Conservation (phyloP, 352 stramenopile genomes). For the Blastocystis hominis region DNA sequence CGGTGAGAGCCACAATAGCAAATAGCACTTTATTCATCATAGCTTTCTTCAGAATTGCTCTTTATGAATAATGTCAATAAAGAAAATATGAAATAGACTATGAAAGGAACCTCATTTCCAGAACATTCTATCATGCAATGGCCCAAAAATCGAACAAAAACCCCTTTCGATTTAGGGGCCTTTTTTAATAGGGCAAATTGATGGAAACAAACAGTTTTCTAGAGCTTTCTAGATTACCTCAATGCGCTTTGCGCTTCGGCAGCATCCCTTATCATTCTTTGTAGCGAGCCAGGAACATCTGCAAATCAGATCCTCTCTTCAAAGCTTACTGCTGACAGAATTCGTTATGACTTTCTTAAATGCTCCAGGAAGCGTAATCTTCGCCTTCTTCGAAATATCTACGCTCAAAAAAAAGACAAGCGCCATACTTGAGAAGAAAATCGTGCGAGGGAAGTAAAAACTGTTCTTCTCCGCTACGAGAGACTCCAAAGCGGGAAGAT, state of each 20-base stretch:
- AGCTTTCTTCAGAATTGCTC: not conserved
- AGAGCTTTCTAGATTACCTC: too few species aligned
- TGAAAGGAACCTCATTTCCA: not conserved
- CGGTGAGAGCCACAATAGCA: constrained; percentile 18
- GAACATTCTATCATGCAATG: not conserved
- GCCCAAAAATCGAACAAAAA: not conserved
- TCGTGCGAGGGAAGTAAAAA: not conserved
- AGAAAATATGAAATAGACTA: constrained; percentile 45
- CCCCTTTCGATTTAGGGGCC: not conserved
- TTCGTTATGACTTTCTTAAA: not conserved
- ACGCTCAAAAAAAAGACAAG: not conserved
- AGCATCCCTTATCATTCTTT: too few species aligned
- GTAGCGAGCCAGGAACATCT: too few species aligned
- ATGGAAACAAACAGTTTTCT: too few species aligned
- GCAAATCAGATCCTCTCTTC: too few species aligned
- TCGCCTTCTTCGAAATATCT: not conserved
- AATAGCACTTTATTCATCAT: constrained; percentile 50
- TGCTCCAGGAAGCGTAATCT: not conserved
- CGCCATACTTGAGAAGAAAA: not conserved
- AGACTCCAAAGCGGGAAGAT: not conserved
- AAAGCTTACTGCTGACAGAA: too few species aligned
- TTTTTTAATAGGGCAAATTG: too few species aligned
- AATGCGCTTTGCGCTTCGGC: too few species aligned
- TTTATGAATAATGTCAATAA: not conserved
- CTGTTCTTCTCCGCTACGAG: not conserved